phyloP scores from a whole-genome alignment of 1,284 basidiomycete genomes.

The Marasmius fiardii region DNA sequence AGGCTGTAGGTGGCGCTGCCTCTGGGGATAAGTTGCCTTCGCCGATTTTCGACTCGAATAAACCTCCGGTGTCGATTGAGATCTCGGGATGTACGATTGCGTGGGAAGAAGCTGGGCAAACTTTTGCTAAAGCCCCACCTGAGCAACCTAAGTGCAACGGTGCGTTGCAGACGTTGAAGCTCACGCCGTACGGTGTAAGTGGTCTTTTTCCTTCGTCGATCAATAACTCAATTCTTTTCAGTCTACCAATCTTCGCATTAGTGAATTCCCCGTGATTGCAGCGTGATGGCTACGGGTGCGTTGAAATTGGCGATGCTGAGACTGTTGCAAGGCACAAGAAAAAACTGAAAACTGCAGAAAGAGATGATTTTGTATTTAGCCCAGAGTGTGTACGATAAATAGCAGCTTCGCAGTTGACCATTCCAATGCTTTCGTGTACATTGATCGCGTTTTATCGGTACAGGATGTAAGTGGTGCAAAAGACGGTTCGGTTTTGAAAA shows the following conservation, averaged over 20 bases:
- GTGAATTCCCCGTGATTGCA: slow-evolving; percentile 44
- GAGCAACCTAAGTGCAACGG: slow-evolving; percentile 43
- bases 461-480: too few relatives aligned
- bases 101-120: slow-evolving; percentile 46
- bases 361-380: too few relatives aligned
- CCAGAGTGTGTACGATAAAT: too few relatives aligned
- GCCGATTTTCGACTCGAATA: slow-evolving; percentile 49
- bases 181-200: slow-evolving; percentile 53
- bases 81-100: slow-evolving; percentile 47
- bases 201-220: background rate
- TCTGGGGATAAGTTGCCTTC: slow-evolving; percentile 40
- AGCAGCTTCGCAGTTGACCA: too few relatives aligned
- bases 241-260: slow-evolving; percentile 52
- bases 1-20: slow-evolving; percentile 37
- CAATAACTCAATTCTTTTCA: slow-evolving; percentile 17
- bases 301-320: background rate
- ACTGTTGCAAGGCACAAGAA: background rate
- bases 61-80: slow-evolving; percentile 46
- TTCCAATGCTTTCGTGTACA: too few relatives aligned
- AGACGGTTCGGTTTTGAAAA: too few relatives aligned
- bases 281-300: background rate
- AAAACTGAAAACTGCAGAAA: too few relatives aligned
- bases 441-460: too few relatives aligned
- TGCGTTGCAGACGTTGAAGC: slow-evolving; percentile 38
- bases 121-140: slow-evolving; percentile 48